Percentiles rank a stretch among this genome's conserved stretches.
Evolutionary conservation across 345 rosid species (phyloP).

Genomic region (Crucihimalaya himalaica): DNA sequence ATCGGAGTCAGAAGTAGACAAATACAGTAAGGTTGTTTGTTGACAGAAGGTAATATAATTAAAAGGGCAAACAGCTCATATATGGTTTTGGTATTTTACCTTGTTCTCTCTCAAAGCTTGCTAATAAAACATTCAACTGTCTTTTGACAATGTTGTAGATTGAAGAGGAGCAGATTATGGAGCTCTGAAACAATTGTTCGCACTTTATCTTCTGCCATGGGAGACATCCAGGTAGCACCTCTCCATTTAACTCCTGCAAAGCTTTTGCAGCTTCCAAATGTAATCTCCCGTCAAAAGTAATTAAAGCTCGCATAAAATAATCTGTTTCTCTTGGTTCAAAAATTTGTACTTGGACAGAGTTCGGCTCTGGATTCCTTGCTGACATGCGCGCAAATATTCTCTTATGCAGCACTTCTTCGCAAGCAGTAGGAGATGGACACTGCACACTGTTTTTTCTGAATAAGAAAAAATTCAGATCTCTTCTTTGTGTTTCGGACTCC

Average conservation of each 20-base stretch:
- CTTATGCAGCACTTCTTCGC: slow-evolving; percentile 56
- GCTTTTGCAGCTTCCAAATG: slow-evolving; percentile 98
- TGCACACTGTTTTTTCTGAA: slow-evolving; percentile 55
- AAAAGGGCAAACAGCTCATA: slow-evolving; percentile 5
- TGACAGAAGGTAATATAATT: background rate
- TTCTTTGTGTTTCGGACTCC: slow-evolving; percentile 50
- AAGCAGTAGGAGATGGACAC: slow-evolving; percentile 49
- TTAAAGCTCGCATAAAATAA: slow-evolving; percentile 51
- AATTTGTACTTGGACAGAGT: slow-evolving; percentile 61
- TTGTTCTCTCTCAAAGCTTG: slow-evolving; percentile 42
- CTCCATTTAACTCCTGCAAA: slow-evolving; percentile 75
- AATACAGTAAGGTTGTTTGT: slow-evolving; percentile 2
- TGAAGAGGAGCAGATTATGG: slow-evolving; percentile 64
- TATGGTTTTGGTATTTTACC: slow-evolving; percentile 47
- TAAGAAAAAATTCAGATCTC: slow-evolving; percentile 56
- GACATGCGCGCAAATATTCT: slow-evolving; percentile 68
- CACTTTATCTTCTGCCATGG: slow-evolving; percentile 86
- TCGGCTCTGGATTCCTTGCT: slow-evolving; percentile 48
- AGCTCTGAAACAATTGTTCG: slow-evolving; percentile 74
- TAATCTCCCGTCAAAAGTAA: slow-evolving; percentile 76
- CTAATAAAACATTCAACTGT: slow-evolving; percentile 52
- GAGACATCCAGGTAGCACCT: slow-evolving; percentile 61
- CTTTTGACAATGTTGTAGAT: slow-evolving; percentile 63
- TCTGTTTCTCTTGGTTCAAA: slow-evolving; percentile 56
- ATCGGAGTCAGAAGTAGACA: slow-evolving; percentile 1